Base-by-base conservation (phyloP, 768 basidiomycete species). In the Boletus fagicola region DNA sequence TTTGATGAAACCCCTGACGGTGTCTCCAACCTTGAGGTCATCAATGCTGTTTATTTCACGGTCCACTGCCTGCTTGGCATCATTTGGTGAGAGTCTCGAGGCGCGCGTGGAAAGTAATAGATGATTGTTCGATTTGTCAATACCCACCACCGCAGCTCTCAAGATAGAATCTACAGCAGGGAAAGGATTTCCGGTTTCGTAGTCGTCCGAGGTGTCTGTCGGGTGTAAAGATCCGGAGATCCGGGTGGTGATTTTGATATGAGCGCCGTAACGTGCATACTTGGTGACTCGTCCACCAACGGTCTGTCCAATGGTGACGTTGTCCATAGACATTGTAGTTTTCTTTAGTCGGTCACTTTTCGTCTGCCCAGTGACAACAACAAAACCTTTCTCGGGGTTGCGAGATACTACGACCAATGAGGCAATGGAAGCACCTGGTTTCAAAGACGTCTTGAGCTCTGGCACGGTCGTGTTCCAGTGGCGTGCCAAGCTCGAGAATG, bases 391-490 rank as follows among this genome's bases (percentile, higher is more conserved):
- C 64, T 91, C 92, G 9, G 84, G 79, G 67, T 92, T 94, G 61
- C 91, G 89, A 10, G 91, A 88, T 24, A 94, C 89, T n/a, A 98
- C 90, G 8, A 91, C 84, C 20, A 99, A 78, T 49, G 90, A 88
- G 12, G 85, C 78, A 30, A 98, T 71, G 46, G 76, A 77, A 46
- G 91, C 88, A 12, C 91, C 92, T 9, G 77, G 75, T 62, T 87
- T 84, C 48, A 98, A 74, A 9, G 75, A 71, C 3, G 75, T 72
- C 26, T 83, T 83, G 24, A 94, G 76, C 65, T 90, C 88, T 26
- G 86, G 76, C 18, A 88, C 74, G 2, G 86, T 77, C n/a, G 83
- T 70, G 30, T 76, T 78, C 36, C 90, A 84, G 62, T 88, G 84
- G 62, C 92, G 93, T 12, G 95, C 94, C 56, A 98, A 77, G 61